Evolutionary conservation across 2,329 filamentous ascomycete genomes (phyloP), one percentile per base, ranked within the genome.

Genomic region (Claviceps sp.): DNA sequence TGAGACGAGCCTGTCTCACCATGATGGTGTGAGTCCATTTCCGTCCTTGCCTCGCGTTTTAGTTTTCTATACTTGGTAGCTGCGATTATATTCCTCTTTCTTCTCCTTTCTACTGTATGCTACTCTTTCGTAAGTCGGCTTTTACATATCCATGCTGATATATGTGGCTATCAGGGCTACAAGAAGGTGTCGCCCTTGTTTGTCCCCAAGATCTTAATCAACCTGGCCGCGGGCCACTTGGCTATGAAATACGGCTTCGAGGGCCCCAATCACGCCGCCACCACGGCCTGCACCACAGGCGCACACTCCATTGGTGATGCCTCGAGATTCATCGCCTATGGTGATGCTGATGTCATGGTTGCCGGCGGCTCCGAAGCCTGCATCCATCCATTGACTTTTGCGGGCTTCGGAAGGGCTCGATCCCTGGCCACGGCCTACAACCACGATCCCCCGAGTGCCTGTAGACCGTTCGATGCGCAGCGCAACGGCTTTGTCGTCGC

Each of bases 341-440:
- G 89, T 6, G 91, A 97, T 64, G 91, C 91, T 45, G 79, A 95
- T 65, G 85, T 97, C 51, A 97, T 98, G 89, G 71, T 98, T 8
- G 89, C 93, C n/a, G 93, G 93, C 43, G 91, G 91, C 29, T 82
- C 91, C 8, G 93, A 98, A 68, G 89, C 91, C 0, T 98, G 93
- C 65, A 91, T 98, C 52, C 91, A 98, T 63, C 93, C 93, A 9
- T 75, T 98, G 44, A 87, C 91, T 1, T 85, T 97, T 58, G 88
- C 90, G 6, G 93, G 91, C 6, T 98, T 98, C 62, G 85, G 88
- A 23, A 79, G 89, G 55, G 88, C 90, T 1, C 80, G 91, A 53
- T 96, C 90, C 50, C 72, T 98, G 38, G 84, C 88, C 6, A 95
- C 88, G 0, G 77, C 75, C 3, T 94, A 82, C 70, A 96, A 96